phyloP scores from a whole-genome alignment of 2,329 filamentous ascomycete species.

The Microsporum audouinii region DNA sequence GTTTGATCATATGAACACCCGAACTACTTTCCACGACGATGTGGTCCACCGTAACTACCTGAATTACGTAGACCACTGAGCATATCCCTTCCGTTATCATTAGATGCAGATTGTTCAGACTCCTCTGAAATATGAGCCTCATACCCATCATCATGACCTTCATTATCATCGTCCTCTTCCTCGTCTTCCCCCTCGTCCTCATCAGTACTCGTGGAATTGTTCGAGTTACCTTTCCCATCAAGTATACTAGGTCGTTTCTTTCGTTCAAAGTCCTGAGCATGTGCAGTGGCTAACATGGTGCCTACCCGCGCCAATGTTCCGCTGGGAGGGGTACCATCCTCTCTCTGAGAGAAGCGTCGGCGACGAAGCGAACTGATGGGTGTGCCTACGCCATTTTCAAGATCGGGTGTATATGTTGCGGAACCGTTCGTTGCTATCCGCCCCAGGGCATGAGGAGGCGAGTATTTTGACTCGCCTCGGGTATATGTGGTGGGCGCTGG shows the following conservation, averaged over 20 bases:
- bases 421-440: conserved; percentile 12
- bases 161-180: conserved; percentile 22
- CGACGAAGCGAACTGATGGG: conserved; percentile 10
- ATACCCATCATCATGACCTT: conserved; percentile 8
- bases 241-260: conserved; percentile 46
- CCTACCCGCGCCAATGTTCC: conserved; percentile 44
- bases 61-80: not conserved
- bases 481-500: not conserved
- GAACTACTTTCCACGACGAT: not conserved
- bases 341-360: conserved; percentile 17
- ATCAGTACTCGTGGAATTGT: conserved; percentile 25
- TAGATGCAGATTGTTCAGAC: not conserved
- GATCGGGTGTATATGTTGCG: conserved; percentile 2
- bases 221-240: conserved; percentile 22
- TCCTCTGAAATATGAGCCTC: conserved; percentile 2
- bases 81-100: not conserved
- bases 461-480: not conserved
- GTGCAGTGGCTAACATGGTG: conserved; percentile 67
- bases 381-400: conserved; percentile 5
- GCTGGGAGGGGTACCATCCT: conserved; percentile 17
- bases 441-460: not conserved
- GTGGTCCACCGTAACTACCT: not conserved
- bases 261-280: conserved; percentile 86
- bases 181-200: conserved; percentile 30
- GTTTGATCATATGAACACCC: too few relatives aligned